Base-by-base conservation (phyloP, 805 yeast species). In the Tetrapisispora phaffii region DNA sequence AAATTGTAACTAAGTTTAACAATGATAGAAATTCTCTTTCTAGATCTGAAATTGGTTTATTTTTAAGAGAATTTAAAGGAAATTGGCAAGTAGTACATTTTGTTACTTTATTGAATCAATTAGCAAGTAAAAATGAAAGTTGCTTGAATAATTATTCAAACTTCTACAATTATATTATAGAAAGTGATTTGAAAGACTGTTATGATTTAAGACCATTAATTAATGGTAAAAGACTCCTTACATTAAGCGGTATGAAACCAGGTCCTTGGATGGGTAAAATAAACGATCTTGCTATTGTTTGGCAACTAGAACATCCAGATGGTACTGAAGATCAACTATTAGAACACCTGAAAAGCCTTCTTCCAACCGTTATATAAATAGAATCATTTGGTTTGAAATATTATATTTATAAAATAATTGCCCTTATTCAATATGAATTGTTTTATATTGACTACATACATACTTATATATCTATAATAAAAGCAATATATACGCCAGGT, bases 241-340 rank as follows among this genome's bases (percentile, higher is more conserved):
- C 68, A 36, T 62, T 69, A 19, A 62, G 84, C 24, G 65, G 71
- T 20, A 67, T 69, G 45, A 83, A 82, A 56, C 85, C 90, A 0
- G 98, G 98, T 0, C 88, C 89, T 6, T 88, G 97, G 96, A 71
- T 90, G 74, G 70, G 76, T 8, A 63, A 63, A 8, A 63, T 80
- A 8, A 73, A 77, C 47, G 76, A 77, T 7, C 62, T 72, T 38
- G 71, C 85, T 6, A 60, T 86, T 28, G 62, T 71, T 17, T 85
- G 89, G 88, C 96, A 89, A 65, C 67, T 89, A 44, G 88, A 82
- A 50, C 63, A 87, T 54, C 95, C 95, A 0, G 58, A 55, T 0
- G 72, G 71, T 8, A 59, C 71, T 0, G 68, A 66, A 41, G 77
- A 73, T 1, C 83, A 83, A 22, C 74, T 87, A 58, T 48, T 80